Percentiles rank a stretch among this genome's conserved stretches.
phyloP scores from a whole-genome alignment of 257 asterid genomes.

The Eucommia ulmoides region DNA sequence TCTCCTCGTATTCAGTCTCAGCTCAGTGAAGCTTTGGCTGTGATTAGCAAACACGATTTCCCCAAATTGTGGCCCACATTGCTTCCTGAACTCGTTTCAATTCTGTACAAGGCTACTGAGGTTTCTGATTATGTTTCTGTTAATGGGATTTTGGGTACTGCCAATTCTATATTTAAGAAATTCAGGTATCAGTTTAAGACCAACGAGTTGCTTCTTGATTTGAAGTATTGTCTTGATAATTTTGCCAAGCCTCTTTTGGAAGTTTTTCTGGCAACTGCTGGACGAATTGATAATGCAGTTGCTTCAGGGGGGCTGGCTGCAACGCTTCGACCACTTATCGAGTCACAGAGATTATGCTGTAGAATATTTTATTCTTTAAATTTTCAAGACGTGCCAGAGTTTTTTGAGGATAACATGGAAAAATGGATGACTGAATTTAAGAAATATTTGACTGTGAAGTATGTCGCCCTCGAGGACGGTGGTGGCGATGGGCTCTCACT shows the following conservation, averaged over 20 bases:
- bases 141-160: slow-evolving; percentile 62
- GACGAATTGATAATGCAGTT: slow-evolving; percentile 34
- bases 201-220: slow-evolving; percentile 58
- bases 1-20: slow-evolving; percentile 61
- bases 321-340: slow-evolving; percentile 47
- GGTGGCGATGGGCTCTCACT: slow-evolving; percentile 66
- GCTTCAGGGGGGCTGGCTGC: slow-evolving; percentile 33
- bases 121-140: slow-evolving; percentile 66
- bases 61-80: slow-evolving; percentile 61
- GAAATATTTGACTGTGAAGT: slow-evolving; percentile 54
- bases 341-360: slow-evolving; percentile 84
- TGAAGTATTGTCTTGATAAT: slow-evolving; percentile 74
- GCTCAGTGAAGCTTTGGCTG: slow-evolving; percentile 74
- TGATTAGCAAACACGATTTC: slow-evolving; percentile 75
- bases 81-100: slow-evolving; percentile 67
- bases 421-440: slow-evolving; percentile 89
- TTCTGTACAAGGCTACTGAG: slow-evolving; percentile 41
- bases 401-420: slow-evolving; percentile 80
- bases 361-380: slow-evolving; percentile 69
- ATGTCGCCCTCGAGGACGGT: slow-evolving; percentile 51
- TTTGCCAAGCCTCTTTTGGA: slow-evolving; percentile 63
- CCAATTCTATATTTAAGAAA: slow-evolving; percentile 64
- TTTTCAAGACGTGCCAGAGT: slow-evolving; percentile 67
- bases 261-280: slow-evolving; percentile 54
- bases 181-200: slow-evolving; percentile 62